phyloP scores from a whole-genome alignment of 805 yeast genomes.

The Cyberlindnera maclurae region DNA sequence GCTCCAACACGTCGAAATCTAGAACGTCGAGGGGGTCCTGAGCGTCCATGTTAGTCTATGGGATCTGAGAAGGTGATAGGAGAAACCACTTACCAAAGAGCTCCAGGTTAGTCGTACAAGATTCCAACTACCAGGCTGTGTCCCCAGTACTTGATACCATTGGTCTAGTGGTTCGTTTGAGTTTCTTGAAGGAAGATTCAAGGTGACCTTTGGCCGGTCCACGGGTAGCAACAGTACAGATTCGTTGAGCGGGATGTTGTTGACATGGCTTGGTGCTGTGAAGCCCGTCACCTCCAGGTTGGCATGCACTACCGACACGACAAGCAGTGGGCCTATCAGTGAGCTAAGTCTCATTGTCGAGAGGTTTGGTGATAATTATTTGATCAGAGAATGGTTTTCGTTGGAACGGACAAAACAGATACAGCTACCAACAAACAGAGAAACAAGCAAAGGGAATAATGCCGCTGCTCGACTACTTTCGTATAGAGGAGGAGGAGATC shows the following conservation, averaged over 20 bases:
- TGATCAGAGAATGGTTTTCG: too few relatives aligned
- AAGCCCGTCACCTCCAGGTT: neutral
- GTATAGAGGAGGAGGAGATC: neutral
- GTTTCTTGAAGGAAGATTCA: conserved; percentile 7
- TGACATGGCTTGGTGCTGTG: neutral
- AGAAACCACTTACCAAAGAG: conserved; percentile 7
- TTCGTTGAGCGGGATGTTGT: neutral
- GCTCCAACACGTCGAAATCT: conserved; percentile 9
- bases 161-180: neutral
- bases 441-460: neutral
- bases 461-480: neutral
- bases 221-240: too few relatives aligned
- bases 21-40: conserved; percentile 15
- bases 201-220: neutral
- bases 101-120: conserved; percentile 21
- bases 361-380: too few relatives aligned
- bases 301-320: neutral
- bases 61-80: too few relatives aligned
- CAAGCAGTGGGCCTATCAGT: too few relatives aligned
- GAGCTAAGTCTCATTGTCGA: too few relatives aligned
- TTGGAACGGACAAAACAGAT: too few relatives aligned
- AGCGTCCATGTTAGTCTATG: neutral
- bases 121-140: conserved; percentile 3
- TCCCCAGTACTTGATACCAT: conserved; percentile 5
- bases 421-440: too few relatives aligned